Conservation (phyloP, 805 yeast species). For the Kurtzmaniella cleridarum region DNA sequence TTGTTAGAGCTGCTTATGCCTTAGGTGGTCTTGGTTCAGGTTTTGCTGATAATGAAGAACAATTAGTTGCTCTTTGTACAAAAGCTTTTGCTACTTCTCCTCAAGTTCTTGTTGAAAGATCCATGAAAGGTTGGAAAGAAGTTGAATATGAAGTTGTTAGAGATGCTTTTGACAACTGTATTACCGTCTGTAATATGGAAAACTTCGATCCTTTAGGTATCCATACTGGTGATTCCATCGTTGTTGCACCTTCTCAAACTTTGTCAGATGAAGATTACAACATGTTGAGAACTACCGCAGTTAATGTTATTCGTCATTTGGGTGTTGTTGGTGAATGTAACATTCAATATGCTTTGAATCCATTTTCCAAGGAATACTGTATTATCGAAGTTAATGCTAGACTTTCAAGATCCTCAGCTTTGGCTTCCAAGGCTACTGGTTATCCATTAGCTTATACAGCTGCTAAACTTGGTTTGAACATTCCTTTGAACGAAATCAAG, state of each 20-base stretch:
- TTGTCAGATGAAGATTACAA: conserved; percentile 94
- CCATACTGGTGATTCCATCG: conserved; percentile 98
- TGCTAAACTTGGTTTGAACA: conserved; percentile 90
- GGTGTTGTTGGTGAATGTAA: conserved; percentile 99
- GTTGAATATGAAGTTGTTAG: conserved; percentile 98
- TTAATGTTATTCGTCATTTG: conserved; percentile 91
- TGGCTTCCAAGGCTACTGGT: conserved; percentile 98
- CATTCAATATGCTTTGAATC: conserved; percentile 94
- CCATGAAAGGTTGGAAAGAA: conserved; percentile 99
- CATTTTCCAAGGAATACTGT: conserved; percentile 90
- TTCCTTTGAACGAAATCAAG: conserved; percentile 84
- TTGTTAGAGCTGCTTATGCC: conserved; percentile 96
- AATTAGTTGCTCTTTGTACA: conserved; percentile 77
- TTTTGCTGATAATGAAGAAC: conserved; percentile 83
- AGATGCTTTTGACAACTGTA: conserved; percentile 95
- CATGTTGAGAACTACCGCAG: conserved; percentile 97
- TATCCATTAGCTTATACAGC: conserved; percentile 98
- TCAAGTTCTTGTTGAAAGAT: conserved; percentile 89
- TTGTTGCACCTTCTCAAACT: conserved; percentile 98
- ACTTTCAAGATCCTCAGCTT: conserved; percentile 95
- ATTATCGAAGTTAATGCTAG: conserved; percentile 98
- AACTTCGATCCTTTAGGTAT: conserved; percentile 97
- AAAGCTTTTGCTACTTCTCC: conserved; percentile 95
- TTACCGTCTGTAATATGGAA: conserved; percentile 99
- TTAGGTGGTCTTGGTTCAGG: conserved; percentile 98